Base-by-base conservation (phyloP, 73 alveolate genomes). In the Durusdinium trenchii region DNA sequence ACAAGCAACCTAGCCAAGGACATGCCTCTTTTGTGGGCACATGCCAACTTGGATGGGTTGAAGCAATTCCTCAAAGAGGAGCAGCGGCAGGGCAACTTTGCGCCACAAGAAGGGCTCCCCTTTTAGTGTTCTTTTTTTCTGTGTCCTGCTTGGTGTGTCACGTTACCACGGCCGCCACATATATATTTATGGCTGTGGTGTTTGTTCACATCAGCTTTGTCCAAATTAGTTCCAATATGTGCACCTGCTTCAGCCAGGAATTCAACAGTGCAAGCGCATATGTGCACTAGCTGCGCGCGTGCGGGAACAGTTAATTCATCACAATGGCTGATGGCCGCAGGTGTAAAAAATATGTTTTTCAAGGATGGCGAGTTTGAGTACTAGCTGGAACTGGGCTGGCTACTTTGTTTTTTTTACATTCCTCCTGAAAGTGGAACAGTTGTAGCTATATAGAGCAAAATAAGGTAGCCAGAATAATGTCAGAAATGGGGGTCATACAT, bases 1-100 rank as follows among this genome's bases (percentile, higher is more conserved):
- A n/a, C n/a, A n/a, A n/a, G n/a, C n/a, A n/a, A n/a, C n/a, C n/a
- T n/a, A 36, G 84, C 84, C 51, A 36, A 71, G 84, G 84, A 71
- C 48, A 71, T 71, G 84, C 84, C 84, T 20, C 38, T 71, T 48
- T 6, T 35, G 84, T 71, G 84, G 84, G 6, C 32, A 28, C 84
- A 71, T 35, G 84, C 84, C 32, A 35, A 14, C 6, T 36, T 71
- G 9, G 84, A 71, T 36, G 18, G 9, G 48, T 35, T 71, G 84
- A 45, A 43, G 35, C 16, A 36, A 9, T 76, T 76, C 86, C 86
- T 76, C 86, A 40, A 76, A 76, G 86, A 76, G 86, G 86, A 76
- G 45, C 61, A 76, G 38, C 86, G 60, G 38, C 57, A 60, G 3
- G 86, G 86, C 57, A 38, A 43, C 35, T 76, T 76, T 43, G 12